Percentiles rank a stretch among this genome's conserved stretches.
Conservation (phyloP, 192 early-diverging fungal species). For the Rhizophagus prolifer region DNA sequence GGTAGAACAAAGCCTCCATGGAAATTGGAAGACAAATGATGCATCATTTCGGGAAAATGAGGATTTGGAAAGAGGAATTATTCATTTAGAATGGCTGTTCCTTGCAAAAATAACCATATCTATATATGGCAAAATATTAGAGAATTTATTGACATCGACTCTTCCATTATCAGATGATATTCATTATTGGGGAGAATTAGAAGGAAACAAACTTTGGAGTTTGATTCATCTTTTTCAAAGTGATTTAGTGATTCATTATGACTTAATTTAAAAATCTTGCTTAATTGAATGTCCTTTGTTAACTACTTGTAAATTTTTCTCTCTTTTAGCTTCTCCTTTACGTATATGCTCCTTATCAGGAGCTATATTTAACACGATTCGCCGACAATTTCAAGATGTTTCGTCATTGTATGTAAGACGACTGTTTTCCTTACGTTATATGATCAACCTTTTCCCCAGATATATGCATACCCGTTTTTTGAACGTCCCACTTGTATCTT, state of each 20-base stretch:
- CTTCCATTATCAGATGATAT: slow-evolving; percentile 63
- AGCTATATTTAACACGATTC: slow-evolving; percentile 3
- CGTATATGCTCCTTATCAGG: slow-evolving; percentile 9
- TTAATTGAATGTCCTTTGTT: neutral
- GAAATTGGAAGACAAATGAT: neutral
- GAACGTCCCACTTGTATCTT: slow-evolving; percentile 35
- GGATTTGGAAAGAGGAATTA: slow-evolving; percentile 6
- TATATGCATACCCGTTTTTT: slow-evolving; percentile 36
- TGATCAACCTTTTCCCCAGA: slow-evolving; percentile 36
- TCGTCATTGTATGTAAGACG: slow-evolving; percentile 11
- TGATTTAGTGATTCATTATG: neutral
- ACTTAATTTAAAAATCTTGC: neutral
- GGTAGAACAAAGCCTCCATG: neutral
- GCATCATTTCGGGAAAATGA: neutral
- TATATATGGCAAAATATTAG: slow-evolving; percentile 58
- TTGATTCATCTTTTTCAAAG: slow-evolving; percentile 47
- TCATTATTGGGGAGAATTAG: slow-evolving; percentile 64
- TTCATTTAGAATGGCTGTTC: slow-evolving; percentile 45
- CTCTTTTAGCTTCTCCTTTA: slow-evolving; percentile 14
- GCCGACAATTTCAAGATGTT: slow-evolving; percentile 4
- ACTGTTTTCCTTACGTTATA: slow-evolving; percentile 15
- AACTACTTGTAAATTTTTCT: neutral
- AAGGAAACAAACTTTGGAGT: slow-evolving; percentile 43
- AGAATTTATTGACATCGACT: slow-evolving; percentile 55
- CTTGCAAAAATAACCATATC: slow-evolving; percentile 51